Conservation (phyloP, 2,329 filamentous ascomycete genomes). For the Claviceps sp. region DNA sequence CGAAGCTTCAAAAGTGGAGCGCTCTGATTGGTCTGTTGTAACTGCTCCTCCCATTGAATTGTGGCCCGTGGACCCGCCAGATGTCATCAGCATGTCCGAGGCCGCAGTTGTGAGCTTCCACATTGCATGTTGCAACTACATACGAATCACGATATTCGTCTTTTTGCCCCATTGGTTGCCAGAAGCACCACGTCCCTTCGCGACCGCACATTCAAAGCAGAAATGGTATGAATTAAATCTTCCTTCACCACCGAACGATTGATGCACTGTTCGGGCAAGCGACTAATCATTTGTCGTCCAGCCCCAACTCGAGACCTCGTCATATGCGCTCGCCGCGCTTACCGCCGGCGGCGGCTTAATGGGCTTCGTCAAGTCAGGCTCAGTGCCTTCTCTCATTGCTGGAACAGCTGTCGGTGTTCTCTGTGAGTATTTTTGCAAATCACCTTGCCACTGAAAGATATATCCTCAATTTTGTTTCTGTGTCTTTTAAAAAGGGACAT, state of each 20-base stretch:
- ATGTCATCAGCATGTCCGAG: neutral
- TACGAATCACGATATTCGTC: neutral
- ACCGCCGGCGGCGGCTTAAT: conserved; percentile 79
- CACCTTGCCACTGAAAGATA: no score
- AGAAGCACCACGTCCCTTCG: neutral
- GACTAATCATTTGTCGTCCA: neutral
- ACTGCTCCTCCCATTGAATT: no score
- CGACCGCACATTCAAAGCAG: neutral
- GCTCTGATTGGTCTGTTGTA: conserved; percentile 19
- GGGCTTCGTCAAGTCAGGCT: conserved; percentile 75
- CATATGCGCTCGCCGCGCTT: conserved; percentile 65
- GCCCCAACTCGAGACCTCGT: conserved; percentile 37
- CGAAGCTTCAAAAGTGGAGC: conserved; percentile 21
- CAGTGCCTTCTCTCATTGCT: conserved; percentile 73
- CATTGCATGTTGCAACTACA: neutral
- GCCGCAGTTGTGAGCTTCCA: neutral
- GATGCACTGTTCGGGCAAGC: neutral
- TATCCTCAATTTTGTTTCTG: no score
- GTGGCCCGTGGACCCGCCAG: neutral
- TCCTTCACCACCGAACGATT: neutral
- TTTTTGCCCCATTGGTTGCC: neutral
- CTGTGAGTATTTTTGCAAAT: conserved; percentile 28
- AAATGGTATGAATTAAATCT: neutral
- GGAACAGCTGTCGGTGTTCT: conserved; percentile 66
- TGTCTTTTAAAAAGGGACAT: neutral